Evolutionary conservation across 495 filamentous ascomycete genomes (phyloP).

Genomic region (Aspergillus sparsus): DNA sequence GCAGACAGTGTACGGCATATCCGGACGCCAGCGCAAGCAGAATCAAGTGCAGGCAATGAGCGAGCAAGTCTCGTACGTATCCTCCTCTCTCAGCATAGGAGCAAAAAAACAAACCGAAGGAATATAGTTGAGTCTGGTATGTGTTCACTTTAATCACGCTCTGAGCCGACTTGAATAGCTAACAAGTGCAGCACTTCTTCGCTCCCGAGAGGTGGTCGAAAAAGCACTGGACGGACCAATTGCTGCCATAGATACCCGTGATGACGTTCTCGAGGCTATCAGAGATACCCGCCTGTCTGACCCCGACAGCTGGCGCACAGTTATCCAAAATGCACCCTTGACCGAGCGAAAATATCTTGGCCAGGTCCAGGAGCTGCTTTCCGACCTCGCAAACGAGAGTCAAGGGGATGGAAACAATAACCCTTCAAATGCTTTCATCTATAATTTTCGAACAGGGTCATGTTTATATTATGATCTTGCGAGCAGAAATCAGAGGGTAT

Average conservation of each 20-base stretch:
- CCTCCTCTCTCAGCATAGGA: constrained; percentile 73
- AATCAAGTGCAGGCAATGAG: constrained; percentile 41
- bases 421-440: constrained; percentile 71
- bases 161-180: constrained; percentile 15
- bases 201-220: constrained; percentile 62
- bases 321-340: constrained; percentile 75
- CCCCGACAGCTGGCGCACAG: constrained; percentile 79
- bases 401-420: constrained; percentile 48
- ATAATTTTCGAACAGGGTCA: constrained; percentile 74
- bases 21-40: constrained; percentile 49
- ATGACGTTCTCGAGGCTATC: constrained; percentile 81
- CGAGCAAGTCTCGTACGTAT: constrained; percentile 77
- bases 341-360: constrained; percentile 83
- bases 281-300: constrained; percentile 74
- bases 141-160: constrained; percentile 3
- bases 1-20: constrained; percentile 44
- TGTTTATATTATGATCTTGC: constrained; percentile 77
- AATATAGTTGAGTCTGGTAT: constrained; percentile 77
- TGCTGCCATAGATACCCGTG: constrained; percentile 83
- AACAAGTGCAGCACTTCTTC: constrained; percentile 53
- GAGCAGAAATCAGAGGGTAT: constrained; percentile 15
- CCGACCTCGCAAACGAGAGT: constrained; percentile 57
- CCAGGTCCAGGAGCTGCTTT: constrained; percentile 79
- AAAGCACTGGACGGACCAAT: constrained; percentile 74
- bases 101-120: constrained; percentile 86